Conservation (phyloP, 371 early-diverging fungal species). For the Circinella minor region DNA sequence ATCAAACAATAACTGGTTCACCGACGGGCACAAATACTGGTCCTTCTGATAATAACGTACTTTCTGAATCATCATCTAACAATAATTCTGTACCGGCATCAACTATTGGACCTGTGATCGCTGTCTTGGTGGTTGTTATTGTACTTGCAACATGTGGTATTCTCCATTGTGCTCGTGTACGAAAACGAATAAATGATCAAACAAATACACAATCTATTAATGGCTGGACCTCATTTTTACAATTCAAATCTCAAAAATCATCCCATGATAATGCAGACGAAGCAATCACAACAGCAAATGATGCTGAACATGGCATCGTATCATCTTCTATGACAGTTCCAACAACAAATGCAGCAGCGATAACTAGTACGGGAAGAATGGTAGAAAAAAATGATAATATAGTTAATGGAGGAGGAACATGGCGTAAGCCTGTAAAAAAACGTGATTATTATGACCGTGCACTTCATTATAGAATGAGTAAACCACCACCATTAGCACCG, state of each 20-base stretch:
- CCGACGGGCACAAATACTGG: not conserved
- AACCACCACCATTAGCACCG: constrained; percentile 11
- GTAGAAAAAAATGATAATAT: not conserved
- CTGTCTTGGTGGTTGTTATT: constrained; percentile 12
- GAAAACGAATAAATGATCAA: constrained; percentile 12
- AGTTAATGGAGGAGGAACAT: not conserved
- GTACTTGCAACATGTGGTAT: constrained; percentile 11
- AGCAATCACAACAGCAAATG: not conserved
- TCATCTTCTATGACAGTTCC: too few species aligned
- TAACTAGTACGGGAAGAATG: not conserved
- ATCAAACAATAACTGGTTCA: not conserved
- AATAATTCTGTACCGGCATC: constrained; percentile 11
- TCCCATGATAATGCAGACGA: not conserved
- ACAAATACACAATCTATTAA: constrained; percentile 14
- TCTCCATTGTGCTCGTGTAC: constrained; percentile 14
- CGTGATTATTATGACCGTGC: constrained; percentile 4
- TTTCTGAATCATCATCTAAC: not conserved
- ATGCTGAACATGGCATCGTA: not conserved
- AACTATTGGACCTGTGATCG: constrained; percentile 9
- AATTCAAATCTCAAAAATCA: constrained; percentile 2
- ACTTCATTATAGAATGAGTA: constrained; percentile 8
- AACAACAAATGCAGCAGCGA: not conserved
- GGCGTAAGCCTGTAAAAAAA: not conserved
- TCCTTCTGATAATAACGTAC: not conserved
- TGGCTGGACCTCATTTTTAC: constrained; percentile 15